A percentile compares a stretch with the other conserved stretches of the same genome.
Evolutionary conservation across 345 rosid species (phyloP).

Genomic region (Carallia brachiata): DNA sequence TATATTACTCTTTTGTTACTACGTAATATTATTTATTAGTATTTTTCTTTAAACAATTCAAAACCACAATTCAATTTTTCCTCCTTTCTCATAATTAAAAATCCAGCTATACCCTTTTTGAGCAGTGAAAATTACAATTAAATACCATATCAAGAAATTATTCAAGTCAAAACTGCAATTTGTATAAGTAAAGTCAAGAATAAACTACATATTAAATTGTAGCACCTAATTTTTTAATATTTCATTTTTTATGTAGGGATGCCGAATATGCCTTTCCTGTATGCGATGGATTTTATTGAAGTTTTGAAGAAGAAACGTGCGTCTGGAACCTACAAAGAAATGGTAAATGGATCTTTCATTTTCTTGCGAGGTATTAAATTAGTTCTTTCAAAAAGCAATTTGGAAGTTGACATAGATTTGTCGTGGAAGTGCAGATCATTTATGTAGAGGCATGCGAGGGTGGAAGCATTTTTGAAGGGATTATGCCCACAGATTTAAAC

Average conservation of each 20-base stretch:
- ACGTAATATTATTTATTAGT: too few relatives aligned
- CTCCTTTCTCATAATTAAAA: too few relatives aligned
- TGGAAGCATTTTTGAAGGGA: slow-evolving; percentile 86
- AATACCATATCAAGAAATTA: too few relatives aligned
- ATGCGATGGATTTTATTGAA: slow-evolving; percentile 78
- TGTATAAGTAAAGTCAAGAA: too few relatives aligned
- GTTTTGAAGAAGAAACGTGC: slow-evolving; percentile 86
- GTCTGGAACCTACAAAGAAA: slow-evolving; percentile 62
- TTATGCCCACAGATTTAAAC: slow-evolving; percentile 74
- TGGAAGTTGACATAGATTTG: slow-evolving; percentile 7
- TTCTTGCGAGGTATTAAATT: neutral
- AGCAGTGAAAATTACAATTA: too few relatives aligned
- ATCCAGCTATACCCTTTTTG: too few relatives aligned
- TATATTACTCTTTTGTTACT: too few relatives aligned
- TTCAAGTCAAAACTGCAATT: too few relatives aligned
- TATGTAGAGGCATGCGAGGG: slow-evolving; percentile 96
- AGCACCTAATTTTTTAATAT: neutral
- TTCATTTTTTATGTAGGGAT: slow-evolving; percentile 48
- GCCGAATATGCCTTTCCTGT: slow-evolving; percentile 76
- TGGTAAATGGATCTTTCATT: slow-evolving; percentile 42
- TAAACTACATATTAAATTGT: too few relatives aligned
- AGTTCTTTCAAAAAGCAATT: neutral
- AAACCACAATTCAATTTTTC: neutral
- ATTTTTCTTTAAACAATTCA: too few relatives aligned
- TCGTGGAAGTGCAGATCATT: slow-evolving; percentile 45